Base-by-base conservation (phyloP, 2,329 filamentous ascomycete genomes). In the Juglanconis juglandina region DNA sequence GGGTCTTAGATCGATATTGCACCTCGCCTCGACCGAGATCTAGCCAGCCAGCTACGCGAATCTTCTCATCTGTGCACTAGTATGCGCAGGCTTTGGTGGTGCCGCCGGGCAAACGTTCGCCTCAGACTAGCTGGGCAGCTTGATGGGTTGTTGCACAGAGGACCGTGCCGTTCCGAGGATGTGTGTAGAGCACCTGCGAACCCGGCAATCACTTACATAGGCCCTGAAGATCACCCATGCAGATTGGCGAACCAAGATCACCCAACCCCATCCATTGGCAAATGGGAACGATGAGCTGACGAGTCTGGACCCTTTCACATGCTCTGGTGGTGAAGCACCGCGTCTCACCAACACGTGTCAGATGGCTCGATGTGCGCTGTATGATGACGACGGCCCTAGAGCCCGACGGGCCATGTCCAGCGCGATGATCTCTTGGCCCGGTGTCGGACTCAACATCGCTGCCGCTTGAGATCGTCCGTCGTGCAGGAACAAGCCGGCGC, bases 1-100 rank as follows among this genome's bases (percentile, higher is more conserved):
- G 37, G 46, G 35, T 56, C 52, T 59, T 32, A 59, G 57, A 59
- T 59, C 51, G 52, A 53, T 50, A 44, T 59, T 54, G 46, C 49
- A 41, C 37, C 37, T 41, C 32, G 49, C 14, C 8, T 17, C 34
- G 34, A 17, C 32, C 34, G 49, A 51, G 8, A 13, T 9, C 37
- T 9, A 41, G 37, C 8, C 37, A 41, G 37, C 37, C 37, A 24
- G 24, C 24, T 24, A 24, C 24, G 24, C 24, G 24, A 24, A 24
- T 24, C 24, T 24, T 24, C 2, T 24, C 24, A 24, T 24, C 24
- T 24, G 24, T 24, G 24, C 24, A 24, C 24, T 24, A 24, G 24
- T 24, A 24, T 24, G 24, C 24, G 24, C 24, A 24, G 24, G 24
- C 24, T 24, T 24, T 24, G 24, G 37, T 13, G 8, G 37, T 41